phyloP scores from a whole-genome alignment of 345 rosid genomes.

The Euphorbia tirucalli region DNA sequence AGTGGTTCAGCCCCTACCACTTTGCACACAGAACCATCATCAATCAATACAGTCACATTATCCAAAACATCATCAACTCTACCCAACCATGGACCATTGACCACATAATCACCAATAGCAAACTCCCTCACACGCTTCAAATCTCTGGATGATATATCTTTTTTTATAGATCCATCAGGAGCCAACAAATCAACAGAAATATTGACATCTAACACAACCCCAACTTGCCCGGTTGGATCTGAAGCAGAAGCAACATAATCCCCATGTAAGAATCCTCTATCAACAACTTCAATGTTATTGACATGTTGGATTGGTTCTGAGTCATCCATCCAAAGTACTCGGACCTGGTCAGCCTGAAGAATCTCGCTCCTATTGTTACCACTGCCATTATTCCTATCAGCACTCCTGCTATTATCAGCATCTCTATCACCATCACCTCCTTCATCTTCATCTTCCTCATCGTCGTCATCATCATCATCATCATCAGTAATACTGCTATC shows the following conservation, averaged over 20 bases:
- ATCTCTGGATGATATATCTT: conserved; percentile 61
- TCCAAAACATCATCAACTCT: conserved; percentile 89
- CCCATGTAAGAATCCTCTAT: conserved; percentile 90
- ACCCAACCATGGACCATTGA: conserved; percentile 93
- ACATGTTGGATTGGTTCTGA: conserved; percentile 64
- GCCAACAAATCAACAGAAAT: conserved; percentile 71
- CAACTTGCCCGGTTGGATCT: conserved; percentile 89
- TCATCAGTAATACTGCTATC: conserved; percentile 65
- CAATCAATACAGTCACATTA: conserved; percentile 88
- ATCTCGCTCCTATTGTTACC: conserved; percentile 46
- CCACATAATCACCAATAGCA: conserved; percentile 80
- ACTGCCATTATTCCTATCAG: conserved; percentile 29
- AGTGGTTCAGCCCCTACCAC: conserved; percentile 80
- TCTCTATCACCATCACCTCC: conserved; percentile 34
- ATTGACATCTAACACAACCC: conserved; percentile 75
- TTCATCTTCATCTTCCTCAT: conserved; percentile 31
- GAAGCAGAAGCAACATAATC: conserved; percentile 80
- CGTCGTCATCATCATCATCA: conserved; percentile 41
- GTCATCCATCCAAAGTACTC: conserved; percentile 85
- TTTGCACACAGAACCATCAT: conserved; percentile 94
- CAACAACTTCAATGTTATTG: conserved; percentile 61
- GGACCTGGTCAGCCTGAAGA: conserved; percentile 74
- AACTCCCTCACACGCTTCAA: conserved; percentile 90
- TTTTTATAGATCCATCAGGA: conserved; percentile 59
- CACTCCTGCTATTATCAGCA: conserved; percentile 24